phyloP scores from a whole-genome alignment of 208 protist genomes.

The Acanthamoeba healyi region DNA sequence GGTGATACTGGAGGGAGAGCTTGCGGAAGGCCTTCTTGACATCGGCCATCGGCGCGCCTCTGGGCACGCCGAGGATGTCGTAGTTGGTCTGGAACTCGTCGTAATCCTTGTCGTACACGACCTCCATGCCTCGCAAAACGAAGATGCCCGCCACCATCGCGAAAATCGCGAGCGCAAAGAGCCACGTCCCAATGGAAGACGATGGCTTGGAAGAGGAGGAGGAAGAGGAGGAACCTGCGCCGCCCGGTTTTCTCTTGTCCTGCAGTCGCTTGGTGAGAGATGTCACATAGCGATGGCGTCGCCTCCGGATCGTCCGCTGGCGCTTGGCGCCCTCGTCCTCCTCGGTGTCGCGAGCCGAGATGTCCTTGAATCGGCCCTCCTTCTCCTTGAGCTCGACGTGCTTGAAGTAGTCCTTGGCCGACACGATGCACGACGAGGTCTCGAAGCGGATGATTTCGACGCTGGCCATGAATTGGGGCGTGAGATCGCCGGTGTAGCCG shows the following conservation, averaged over 20 bases:
- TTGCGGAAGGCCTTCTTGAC: constrained; percentile 60
- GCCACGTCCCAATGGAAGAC: background rate
- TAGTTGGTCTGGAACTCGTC: constrained; percentile 66
- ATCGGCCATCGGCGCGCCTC: background rate
- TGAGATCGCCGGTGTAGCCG: constrained; percentile 54
- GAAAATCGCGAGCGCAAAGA: constrained; percentile 4
- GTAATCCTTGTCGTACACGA: constrained; percentile 49
- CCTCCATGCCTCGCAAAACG: background rate
- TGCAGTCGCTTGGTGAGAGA: constrained; percentile 23
- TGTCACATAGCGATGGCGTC: constrained; percentile 22
- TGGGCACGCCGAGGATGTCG: constrained; percentile 27
- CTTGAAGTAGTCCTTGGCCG: constrained; percentile 66
- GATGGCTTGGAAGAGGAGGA: background rate
- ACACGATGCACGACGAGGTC: constrained; percentile 56
- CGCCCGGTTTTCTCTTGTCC: background rate
- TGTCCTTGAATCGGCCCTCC: background rate
- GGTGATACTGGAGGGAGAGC: constrained; percentile 32
- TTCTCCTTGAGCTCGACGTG: constrained; percentile 9
- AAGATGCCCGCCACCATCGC: constrained; percentile 31
- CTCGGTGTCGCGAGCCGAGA: background rate
- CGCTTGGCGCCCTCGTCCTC: background rate
- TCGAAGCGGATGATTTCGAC: constrained; percentile 66
- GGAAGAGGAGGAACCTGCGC: background rate
- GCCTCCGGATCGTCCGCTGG: constrained; percentile 26
- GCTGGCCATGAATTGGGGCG: constrained; percentile 20